Conservation (phyloP, 2,329 filamentous ascomycete species). For the Paecilomyces niveus region DNA sequence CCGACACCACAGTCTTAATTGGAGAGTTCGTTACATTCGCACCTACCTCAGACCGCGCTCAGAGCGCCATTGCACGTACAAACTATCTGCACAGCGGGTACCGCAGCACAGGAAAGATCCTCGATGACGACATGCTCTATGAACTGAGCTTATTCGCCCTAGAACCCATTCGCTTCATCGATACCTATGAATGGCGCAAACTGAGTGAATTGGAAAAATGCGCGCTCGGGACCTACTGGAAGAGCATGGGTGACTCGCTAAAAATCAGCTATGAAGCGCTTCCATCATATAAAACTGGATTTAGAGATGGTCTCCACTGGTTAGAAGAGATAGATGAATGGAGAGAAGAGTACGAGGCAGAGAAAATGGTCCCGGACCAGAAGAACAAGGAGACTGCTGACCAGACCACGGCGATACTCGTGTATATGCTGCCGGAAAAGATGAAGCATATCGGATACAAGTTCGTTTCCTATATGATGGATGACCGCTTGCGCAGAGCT, state of each 20-base stretch:
- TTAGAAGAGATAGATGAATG: slow-evolving; percentile 45
- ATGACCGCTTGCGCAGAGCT: slow-evolving; percentile 54
- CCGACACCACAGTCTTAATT: slow-evolving; percentile 46
- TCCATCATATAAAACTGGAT: slow-evolving; percentile 35
- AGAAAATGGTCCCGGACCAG: slow-evolving; percentile 49
- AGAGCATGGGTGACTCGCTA: slow-evolving; percentile 63
- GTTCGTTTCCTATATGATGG: slow-evolving; percentile 55
- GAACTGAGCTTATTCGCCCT: slow-evolving; percentile 59
- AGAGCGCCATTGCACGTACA: slow-evolving; percentile 54
- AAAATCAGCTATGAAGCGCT: slow-evolving; percentile 48
- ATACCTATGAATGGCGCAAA: slow-evolving; percentile 62
- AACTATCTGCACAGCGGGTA: slow-evolving; percentile 58
- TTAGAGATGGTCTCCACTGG: slow-evolving; percentile 47
- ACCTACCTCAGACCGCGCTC: slow-evolving; percentile 37
- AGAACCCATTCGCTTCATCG: slow-evolving; percentile 59
- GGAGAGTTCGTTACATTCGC: slow-evolving; percentile 41
- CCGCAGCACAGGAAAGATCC: slow-evolving; percentile 52
- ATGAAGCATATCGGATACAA: slow-evolving; percentile 43
- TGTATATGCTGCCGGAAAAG: slow-evolving; percentile 47
- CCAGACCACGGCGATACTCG: slow-evolving; percentile 54
- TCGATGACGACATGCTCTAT: slow-evolving; percentile 58
- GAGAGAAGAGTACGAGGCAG: slow-evolving; percentile 52
- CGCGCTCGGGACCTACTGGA: slow-evolving; percentile 64
- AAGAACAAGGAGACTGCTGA: slow-evolving; percentile 49
- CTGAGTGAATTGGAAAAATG: slow-evolving; percentile 62